Conservation (phyloP, 2,329 filamentous ascomycete species). For the Cephalotrichum gorgonifer region DNA sequence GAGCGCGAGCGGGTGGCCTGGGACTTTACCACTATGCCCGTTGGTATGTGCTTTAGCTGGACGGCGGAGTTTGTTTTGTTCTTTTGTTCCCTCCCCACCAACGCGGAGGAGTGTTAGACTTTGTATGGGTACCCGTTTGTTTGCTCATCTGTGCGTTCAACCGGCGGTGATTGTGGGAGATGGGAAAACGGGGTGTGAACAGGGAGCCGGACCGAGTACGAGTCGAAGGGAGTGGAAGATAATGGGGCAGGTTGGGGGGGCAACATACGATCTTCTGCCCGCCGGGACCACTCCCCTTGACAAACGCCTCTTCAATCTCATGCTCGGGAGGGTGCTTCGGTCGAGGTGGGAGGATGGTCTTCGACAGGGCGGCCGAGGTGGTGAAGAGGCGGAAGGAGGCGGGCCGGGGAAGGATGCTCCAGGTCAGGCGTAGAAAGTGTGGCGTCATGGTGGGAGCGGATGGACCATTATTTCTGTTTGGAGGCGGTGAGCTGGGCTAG, state of each 20-base stretch:
- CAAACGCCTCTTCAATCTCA: slow-evolving; percentile 74
- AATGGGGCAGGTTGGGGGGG: background rate
- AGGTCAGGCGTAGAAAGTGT: background rate
- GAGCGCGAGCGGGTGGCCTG: slow-evolving; percentile 80
- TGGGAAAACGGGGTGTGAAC: slow-evolving; percentile 1
- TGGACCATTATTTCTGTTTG: background rate
- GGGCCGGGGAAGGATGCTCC: background rate
- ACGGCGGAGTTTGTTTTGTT: slow-evolving; percentile 97
- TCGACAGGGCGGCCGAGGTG: slow-evolving; percentile 23
- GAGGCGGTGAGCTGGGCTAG: too few species aligned
- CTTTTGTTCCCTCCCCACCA: too few species aligned
- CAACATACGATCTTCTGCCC: slow-evolving; percentile 78
- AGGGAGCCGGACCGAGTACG: background rate
- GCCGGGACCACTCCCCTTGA: slow-evolving; percentile 86
- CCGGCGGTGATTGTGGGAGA: background rate
- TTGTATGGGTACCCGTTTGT: too few species aligned
- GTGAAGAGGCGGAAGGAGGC: slow-evolving; percentile 16
- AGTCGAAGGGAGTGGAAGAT: background rate
- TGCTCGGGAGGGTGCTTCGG: slow-evolving; percentile 61
- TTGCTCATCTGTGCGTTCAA: too few species aligned
- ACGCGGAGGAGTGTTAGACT: too few species aligned
- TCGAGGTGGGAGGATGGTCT: slow-evolving; percentile 58
- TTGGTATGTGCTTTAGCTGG: slow-evolving; percentile 81
- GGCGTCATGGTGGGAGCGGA: background rate
- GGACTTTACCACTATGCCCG: slow-evolving; percentile 86